These are phyloP conservation scores for Candida albicans DNA, from an alignment of 1,139 yeast species.

Conservation along the genomic window DNA sequence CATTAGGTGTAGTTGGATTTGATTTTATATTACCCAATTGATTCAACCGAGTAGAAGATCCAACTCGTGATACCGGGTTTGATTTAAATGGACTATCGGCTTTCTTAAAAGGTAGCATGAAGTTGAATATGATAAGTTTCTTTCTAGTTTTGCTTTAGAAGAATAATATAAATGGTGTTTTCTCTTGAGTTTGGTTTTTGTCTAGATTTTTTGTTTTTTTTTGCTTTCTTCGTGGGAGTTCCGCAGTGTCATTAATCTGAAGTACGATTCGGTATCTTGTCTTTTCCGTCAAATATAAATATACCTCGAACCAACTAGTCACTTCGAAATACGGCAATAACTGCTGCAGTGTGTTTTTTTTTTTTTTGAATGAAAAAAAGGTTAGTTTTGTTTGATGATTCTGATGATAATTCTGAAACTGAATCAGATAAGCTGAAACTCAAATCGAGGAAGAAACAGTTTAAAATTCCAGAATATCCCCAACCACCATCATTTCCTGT, in stretches of 20 bases:
- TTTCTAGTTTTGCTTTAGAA: neutral
- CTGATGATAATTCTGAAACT: constrained; percentile 6
- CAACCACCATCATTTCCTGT: neutral
- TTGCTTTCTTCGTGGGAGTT: neutral
- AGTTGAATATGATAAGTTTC: neutral
- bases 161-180: neutral
- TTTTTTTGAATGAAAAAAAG: constrained; percentile 2
- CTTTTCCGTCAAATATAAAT: too few species aligned
- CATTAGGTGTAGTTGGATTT: constrained; percentile 30
- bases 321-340: neutral
- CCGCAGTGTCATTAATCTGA: neutral
- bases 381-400: constrained; percentile 7
- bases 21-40: constrained; percentile 17
- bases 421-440: neutral
- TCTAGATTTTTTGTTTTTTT: neutral
- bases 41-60: constrained; percentile 33
- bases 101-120: constrained; percentile 23
- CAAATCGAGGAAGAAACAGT: constrained; percentile 6
- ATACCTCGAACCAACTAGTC: too few species aligned
- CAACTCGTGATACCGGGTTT: constrained; percentile 36
- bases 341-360: neutral
- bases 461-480: constrained; percentile 8
- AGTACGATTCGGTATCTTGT: too few species aligned
- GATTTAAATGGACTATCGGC: constrained; percentile 22
- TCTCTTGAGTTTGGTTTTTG: neutral